Conservation (phyloP, 768 basidiomycete genomes). For the Suillus clintonianus region DNA sequence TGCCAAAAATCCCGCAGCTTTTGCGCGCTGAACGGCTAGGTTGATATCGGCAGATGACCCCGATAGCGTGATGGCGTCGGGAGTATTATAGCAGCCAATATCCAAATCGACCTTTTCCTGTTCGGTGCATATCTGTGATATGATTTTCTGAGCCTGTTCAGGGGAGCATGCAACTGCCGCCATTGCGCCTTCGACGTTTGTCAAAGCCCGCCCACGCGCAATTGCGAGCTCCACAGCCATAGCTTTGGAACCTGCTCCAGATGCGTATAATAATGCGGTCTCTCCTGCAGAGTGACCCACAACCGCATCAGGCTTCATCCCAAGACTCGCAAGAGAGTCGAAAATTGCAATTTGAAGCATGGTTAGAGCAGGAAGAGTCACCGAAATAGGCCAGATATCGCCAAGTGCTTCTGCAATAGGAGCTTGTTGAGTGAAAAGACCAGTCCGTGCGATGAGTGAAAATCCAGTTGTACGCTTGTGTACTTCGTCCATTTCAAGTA, state of each 20-base stretch:
- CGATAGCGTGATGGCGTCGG: conserved; percentile 38
- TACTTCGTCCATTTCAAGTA: conserved; percentile 39
- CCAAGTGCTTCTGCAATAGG: conserved; percentile 5
- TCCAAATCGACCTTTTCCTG: conserved; percentile 26
- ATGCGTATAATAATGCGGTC: conserved; percentile 45
- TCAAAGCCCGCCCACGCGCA: conserved; percentile 40
- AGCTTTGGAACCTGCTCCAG: conserved; percentile 40
- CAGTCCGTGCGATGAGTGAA: too few relatives aligned
- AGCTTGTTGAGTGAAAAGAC: too few relatives aligned
- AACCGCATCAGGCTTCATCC: conserved; percentile 39
- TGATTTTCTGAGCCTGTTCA: conserved; percentile 27
- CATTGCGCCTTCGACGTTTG: conserved; percentile 40
- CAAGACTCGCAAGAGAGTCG: too few relatives aligned
- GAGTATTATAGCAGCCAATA: conserved; percentile 45
- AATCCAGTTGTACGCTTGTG: conserved; percentile 31
- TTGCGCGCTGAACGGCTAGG: conserved; percentile 23
- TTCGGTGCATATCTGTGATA: conserved; percentile 8
- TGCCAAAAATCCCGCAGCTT: neutral
- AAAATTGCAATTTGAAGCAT: conserved; percentile 51
- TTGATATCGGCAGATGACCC: conserved; percentile 33
- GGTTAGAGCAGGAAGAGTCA: conserved; percentile 42
- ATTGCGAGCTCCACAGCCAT: conserved; percentile 47
- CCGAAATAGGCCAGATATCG: conserved; percentile 33
- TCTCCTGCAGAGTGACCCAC: conserved; percentile 53
- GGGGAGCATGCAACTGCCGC: conserved; percentile 41